These are phyloP conservation scores for Metschnikowia noctiluminum DNA, from an alignment of 805 yeast species.

Conservation along the genomic window DNA sequence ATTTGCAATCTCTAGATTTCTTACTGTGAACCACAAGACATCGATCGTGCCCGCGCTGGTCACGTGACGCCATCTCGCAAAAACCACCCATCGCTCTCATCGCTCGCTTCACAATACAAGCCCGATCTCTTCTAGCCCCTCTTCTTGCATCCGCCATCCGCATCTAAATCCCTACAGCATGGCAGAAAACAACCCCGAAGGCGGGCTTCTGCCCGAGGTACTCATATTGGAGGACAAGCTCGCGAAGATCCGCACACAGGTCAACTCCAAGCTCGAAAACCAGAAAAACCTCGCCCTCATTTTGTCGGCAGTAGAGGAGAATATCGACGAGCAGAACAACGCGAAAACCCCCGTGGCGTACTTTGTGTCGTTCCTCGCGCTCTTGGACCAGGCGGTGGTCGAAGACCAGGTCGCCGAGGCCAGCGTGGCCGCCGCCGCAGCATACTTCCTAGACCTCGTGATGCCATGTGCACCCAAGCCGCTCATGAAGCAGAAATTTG, in stretches of 20 bases:
- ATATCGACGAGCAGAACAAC: conserved; percentile 63
- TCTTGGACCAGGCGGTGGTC: conserved; percentile 68
- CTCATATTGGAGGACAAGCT: conserved; percentile 62
- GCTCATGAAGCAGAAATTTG: conserved; percentile 69
- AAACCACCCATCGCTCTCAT: conserved; percentile 6
- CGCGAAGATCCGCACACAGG: conserved; percentile 66
- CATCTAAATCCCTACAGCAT: conserved; percentile 10
- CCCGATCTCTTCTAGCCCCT: too few relatives aligned
- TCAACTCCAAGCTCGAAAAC: conserved; percentile 76
- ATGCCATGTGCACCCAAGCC: conserved; percentile 70
- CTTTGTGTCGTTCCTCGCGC: conserved; percentile 76
- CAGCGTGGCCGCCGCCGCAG: conserved; percentile 67
- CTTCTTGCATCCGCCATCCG: too few relatives aligned
- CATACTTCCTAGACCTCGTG: conserved; percentile 78
- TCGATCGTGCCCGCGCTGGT: neutral
- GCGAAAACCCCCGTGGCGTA: conserved; percentile 73
- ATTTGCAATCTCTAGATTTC: too few relatives aligned
- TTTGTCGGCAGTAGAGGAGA: conserved; percentile 86
- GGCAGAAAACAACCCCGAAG: conserved; percentile 38
- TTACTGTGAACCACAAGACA: too few relatives aligned
- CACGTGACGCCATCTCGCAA: conserved; percentile 15
- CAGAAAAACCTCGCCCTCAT: conserved; percentile 84
- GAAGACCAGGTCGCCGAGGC: conserved; percentile 53
- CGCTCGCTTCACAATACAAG: too few relatives aligned
- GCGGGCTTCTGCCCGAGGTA: conserved; percentile 30